phyloP scores from a whole-genome alignment of 345 rosid genomes.

The Linum trigynum region DNA sequence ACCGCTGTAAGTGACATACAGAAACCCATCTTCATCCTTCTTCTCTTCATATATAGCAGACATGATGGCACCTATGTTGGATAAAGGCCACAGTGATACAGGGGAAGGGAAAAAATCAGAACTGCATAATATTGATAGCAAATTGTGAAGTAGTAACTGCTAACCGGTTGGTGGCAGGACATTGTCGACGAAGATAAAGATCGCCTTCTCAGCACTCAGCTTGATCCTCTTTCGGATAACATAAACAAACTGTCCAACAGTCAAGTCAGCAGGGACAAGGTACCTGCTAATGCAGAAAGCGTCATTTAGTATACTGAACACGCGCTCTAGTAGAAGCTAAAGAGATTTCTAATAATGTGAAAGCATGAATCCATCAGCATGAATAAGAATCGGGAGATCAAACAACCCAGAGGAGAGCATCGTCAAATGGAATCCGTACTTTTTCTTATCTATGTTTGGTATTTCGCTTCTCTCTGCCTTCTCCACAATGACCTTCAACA shows the following conservation, averaged over 20 bases:
- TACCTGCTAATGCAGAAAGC: slow-evolving; percentile 35
- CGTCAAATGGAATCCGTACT: slow-evolving; percentile 33
- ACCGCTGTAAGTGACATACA: slow-evolving; percentile 89
- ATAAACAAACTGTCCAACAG: slow-evolving; percentile 85
- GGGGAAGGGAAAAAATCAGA: not conserved
- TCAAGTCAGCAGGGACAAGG: slow-evolving; percentile 89
- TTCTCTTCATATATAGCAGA: slow-evolving; percentile 83
- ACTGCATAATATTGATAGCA: not conserved
- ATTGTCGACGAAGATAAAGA: slow-evolving; percentile 87
- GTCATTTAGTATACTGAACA: not conserved
- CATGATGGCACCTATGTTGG: slow-evolving; percentile 51
- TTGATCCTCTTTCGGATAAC: slow-evolving; percentile 90
- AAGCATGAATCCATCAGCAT: not conserved
- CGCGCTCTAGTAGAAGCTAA: not conserved
- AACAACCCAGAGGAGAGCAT: not conserved
- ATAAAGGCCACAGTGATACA: not conserved
- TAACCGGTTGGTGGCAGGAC: slow-evolving; percentile 94
- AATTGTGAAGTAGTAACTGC: not conserved
- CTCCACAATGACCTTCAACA: slow-evolving; percentile 80
- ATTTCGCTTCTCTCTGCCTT: slow-evolving; percentile 92
- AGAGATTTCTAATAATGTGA: not conserved
- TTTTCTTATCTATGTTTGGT: slow-evolving; percentile 90
- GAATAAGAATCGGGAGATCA: not conserved
- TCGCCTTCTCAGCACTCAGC: slow-evolving; percentile 89
- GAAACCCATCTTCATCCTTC: slow-evolving; percentile 96